phyloP scores from a whole-genome alignment of 495 filamentous ascomycete species.

The Rostrohypoxylon terebratum region DNA sequence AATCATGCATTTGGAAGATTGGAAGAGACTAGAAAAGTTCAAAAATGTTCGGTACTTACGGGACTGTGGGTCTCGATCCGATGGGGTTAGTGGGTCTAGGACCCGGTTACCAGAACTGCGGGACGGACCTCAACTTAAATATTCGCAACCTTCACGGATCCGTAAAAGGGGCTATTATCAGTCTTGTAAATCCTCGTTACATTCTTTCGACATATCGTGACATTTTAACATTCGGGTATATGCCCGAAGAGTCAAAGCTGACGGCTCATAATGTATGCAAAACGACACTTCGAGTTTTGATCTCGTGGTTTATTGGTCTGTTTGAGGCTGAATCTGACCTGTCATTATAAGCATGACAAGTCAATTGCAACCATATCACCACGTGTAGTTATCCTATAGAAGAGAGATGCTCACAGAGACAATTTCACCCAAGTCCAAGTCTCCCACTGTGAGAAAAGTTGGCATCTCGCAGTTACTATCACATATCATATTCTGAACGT shows the following conservation, averaged over 20 bases:
- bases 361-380: neutral
- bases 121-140: constrained; percentile 14
- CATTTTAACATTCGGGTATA: neutral
- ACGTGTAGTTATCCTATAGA: neutral
- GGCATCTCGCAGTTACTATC: neutral
- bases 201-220: neutral
- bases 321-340: neutral
- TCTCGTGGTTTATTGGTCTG: neutral
- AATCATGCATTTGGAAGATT: neutral
- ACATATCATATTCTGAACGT: neutral
- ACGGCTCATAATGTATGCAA: neutral
- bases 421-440: neutral
- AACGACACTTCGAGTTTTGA: neutral
- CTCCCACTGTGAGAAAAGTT: neutral
- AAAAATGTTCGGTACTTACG: constrained; percentile 4
- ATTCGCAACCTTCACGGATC: constrained; percentile 6
- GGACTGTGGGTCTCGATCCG: neutral
- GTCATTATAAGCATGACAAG: neutral
- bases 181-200: neutral
- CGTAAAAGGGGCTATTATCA: neutral
- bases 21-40: neutral
- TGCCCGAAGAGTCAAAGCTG: neutral
- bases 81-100: neutral
- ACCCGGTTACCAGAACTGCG: constrained; percentile 32
- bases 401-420: neutral